Conservation (phyloP, 208 protist genomes). For the Crithidia sp. region DNA sequence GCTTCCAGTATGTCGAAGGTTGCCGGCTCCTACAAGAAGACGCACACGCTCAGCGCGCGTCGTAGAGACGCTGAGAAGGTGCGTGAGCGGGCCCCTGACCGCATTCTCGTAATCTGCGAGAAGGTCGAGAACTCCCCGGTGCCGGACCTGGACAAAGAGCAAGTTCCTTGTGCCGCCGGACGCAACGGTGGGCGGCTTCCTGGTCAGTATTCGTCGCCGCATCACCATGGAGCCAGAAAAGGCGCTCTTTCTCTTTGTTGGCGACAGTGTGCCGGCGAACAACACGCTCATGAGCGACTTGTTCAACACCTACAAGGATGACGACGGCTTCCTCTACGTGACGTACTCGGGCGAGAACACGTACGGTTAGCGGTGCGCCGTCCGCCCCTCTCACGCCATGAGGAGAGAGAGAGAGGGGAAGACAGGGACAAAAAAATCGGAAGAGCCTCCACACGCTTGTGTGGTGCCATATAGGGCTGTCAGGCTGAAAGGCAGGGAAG, state of each 20-base stretch:
- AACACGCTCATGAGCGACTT: slow-evolving; percentile 62
- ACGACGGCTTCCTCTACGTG: slow-evolving; percentile 94
- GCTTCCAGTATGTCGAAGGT: slow-evolving; percentile 14
- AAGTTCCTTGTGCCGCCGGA: slow-evolving; percentile 91
- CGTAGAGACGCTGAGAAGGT: slow-evolving; percentile 67
- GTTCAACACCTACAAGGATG: slow-evolving; percentile 93
- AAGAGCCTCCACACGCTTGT: too few species aligned
- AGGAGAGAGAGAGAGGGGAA: too few species aligned
- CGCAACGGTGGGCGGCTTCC: slow-evolving; percentile 93
- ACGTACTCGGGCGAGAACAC: slow-evolving; percentile 91
- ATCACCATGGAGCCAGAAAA: slow-evolving; percentile 92
- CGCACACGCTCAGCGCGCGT: slow-evolving; percentile 76
- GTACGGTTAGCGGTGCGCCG: slow-evolving; percentile 57
- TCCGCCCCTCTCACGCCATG: background rate
- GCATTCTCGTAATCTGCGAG: slow-evolving; percentile 93
- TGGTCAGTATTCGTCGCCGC: slow-evolving; percentile 93
- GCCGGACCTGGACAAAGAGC: slow-evolving; percentile 93
- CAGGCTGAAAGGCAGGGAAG: too few species aligned
- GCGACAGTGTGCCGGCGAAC: slow-evolving; percentile 88
- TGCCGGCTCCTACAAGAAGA: slow-evolving; percentile 53
- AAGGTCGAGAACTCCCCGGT: slow-evolving; percentile 88
- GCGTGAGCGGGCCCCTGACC: slow-evolving; percentile 80
- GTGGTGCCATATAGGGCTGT: too few species aligned
- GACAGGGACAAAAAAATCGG: too few species aligned
- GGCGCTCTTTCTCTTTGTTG: slow-evolving; percentile 95